Base-by-base conservation (phyloP, 805 yeast species). In the Jamesozyma spencerorum region DNA sequence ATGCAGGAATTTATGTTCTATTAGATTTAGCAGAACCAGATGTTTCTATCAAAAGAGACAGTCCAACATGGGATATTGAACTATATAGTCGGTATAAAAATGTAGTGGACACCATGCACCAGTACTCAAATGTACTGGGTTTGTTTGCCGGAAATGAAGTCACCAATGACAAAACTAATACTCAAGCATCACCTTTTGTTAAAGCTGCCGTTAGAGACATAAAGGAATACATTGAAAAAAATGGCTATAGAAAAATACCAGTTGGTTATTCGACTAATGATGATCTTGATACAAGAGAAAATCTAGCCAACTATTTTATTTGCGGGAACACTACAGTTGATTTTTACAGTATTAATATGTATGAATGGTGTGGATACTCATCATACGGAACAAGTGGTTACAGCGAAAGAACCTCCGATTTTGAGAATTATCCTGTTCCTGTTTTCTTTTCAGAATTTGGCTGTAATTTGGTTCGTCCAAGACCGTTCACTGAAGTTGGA, bases 131-230 rank as follows among this genome's bases (percentile, higher is more conserved):
- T 64, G 75, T 85, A 15, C 70, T 90, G 47, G 98, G 97, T 2
- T 88, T 85, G 73, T 88, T 90, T 65, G 97, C 97, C 22, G 98
- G 97, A 46, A 92, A 92, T 65, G 98, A 90, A 72, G 97, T 92
- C 40, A 77, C 90, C 45, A 90, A 88, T 64, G 86, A 85, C 57
- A 66, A 64, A 34, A 67, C 86, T 37, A 88, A 85, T 64, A 84
- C 97, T 12, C 81, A 78, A 51, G 85, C 97, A 26, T 87, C 97
- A 22, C 86, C 97, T 1, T 90, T 79, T 63, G 95, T 92, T 42
- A 92, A 90, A 71, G 96, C 97, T 24, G 95, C 97, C 14, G 73
- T 92, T 46, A 81, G 98, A 64, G 98, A 90, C 61, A 73, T 75
- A 57, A 88, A 85, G 65, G 55, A 70, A 14, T 87, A 92, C 65